A percentile compares a stretch with the other conserved stretches of the same genome.
phyloP scores from a whole-genome alignment of 768 basidiomycete species.

The Suillus plorans region DNA sequence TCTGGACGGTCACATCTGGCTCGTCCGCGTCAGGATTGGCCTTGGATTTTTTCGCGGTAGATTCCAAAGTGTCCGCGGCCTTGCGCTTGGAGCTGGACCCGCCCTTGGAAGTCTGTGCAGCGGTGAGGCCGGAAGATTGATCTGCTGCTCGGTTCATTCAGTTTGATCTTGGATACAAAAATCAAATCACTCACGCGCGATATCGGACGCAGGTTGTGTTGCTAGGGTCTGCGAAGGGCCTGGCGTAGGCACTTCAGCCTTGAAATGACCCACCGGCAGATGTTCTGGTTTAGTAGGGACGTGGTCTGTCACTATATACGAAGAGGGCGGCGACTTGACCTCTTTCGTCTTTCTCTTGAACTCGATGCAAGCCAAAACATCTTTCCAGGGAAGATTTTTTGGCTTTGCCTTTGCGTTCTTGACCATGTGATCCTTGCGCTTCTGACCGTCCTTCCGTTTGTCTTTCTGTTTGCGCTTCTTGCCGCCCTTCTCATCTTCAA shows the following conservation, averaged over 20 bases:
- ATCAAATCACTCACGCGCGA: background rate
- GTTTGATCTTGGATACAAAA: background rate
- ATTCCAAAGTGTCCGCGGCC: background rate
- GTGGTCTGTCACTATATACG: too few relatives aligned
- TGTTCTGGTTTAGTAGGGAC: too few relatives aligned
- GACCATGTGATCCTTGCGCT: background rate
- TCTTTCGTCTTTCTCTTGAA: too few relatives aligned
- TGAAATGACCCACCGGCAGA: too few relatives aligned
- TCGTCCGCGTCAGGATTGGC: background rate
- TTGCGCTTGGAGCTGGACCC: background rate
- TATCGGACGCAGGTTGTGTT: background rate
- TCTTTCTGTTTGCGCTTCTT: background rate
- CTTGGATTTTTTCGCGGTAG: background rate
- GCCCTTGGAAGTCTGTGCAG: background rate
- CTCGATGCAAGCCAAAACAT: background rate
- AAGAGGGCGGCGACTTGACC: too few relatives aligned
- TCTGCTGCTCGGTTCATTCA: background rate
- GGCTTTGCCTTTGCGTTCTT: background rate
- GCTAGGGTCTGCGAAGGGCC: background rate
- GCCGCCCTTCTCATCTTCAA: too few relatives aligned
- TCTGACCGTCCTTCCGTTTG: too few relatives aligned
- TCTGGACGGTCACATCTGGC: background rate
- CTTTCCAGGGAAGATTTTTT: background rate
- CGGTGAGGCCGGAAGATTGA: background rate
- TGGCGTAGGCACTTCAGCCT: too few relatives aligned